A percentile compares a stretch with the other conserved stretches of the same genome.
phyloP scores from a whole-genome alignment of 2,329 filamentous ascomycete genomes.

The Diaporthe caulivora region DNA sequence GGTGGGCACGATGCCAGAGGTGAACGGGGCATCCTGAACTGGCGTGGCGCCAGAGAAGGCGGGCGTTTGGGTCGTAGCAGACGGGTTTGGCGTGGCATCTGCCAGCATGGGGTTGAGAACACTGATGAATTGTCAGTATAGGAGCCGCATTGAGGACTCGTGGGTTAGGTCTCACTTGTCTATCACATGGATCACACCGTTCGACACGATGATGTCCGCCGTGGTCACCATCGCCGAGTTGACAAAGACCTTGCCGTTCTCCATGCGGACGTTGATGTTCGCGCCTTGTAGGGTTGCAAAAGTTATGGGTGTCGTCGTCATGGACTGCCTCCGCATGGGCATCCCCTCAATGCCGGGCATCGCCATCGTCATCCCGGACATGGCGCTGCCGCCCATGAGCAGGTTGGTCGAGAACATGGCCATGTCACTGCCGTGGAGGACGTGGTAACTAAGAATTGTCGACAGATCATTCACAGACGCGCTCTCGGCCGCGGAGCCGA shows the following conservation, averaged over 20 bases:
- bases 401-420: conserved; percentile 92
- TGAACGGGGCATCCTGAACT: conserved; percentile 46
- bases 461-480: conserved; percentile 46
- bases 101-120: conserved; percentile 52
- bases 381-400: conserved; percentile 53
- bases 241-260: conserved; percentile 49
- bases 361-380: conserved; percentile 72
- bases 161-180: conserved; percentile 50
- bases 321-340: conserved; percentile 39
- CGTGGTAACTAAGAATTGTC: conserved; percentile 51
- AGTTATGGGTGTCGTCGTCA: conserved; percentile 41
- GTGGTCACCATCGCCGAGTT: conserved; percentile 60
- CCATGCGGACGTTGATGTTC: conserved; percentile 51
- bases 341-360: conserved; percentile 61
- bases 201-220: conserved; percentile 63
- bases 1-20: conserved; percentile 44
- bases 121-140: conserved; percentile 50
- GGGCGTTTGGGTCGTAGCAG: conserved; percentile 47
- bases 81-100: conserved; percentile 46
- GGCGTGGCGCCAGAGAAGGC: conserved; percentile 46
- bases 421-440: conserved; percentile 54
- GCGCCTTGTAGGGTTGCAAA: conserved; percentile 47
- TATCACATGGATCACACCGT: conserved; percentile 63
- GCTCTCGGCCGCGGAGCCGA: conserved; percentile 49
- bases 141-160: conserved; percentile 40